Base-by-base conservation (phyloP, 345 rosid species). In the Eucalyptus erythrocorys region DNA sequence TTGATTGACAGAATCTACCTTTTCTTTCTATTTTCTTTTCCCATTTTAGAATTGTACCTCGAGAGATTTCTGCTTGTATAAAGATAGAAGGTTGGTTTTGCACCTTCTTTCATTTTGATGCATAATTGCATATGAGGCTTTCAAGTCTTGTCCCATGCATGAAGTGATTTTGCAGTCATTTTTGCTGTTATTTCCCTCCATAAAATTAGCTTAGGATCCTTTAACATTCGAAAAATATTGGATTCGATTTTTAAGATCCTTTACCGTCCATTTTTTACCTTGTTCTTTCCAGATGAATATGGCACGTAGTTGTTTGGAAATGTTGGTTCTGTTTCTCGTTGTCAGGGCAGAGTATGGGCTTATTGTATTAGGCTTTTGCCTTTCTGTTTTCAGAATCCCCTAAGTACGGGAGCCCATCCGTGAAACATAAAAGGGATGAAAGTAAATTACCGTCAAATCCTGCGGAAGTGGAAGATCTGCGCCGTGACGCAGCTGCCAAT, bases 381-480 rank as follows among this genome's bases (percentile, higher is more conserved):
- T 26, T 85, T 87, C 87, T 47, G 85, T 37, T 91, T 49, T 86
- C 90, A 97, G 99, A 95, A 87, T 94, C 97, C 89, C 95, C 96
- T 15, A 96, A 94, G 91, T 91, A 91, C 61, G 91, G 91, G 88
- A 92, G 93, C 85, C 93, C 95, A 34, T 87, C 93, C 13, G 91
- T 53, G 59, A 94, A 86, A 87, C 85, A 91, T 42, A 87, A 86
- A 50, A 92, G 90, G 61, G 96, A 96, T 85, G 91, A 87, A 48
- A 92, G 92, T 11, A 97, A 93, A 91, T 91, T 97, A 59, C 99
- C 99, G 42, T 95, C 99, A 88, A 96, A 98, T 88, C 97, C 99
- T 3, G 89, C 95, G 93, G 99, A 98, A 94, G 99, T 98, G 85
- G 99, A 98, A 90, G 97, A 96, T 91, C 89, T 98, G 34, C 96